Evolutionary conservation across 345 rosid genomes (phyloP).

Genomic region (Luvunga scandens): DNA sequence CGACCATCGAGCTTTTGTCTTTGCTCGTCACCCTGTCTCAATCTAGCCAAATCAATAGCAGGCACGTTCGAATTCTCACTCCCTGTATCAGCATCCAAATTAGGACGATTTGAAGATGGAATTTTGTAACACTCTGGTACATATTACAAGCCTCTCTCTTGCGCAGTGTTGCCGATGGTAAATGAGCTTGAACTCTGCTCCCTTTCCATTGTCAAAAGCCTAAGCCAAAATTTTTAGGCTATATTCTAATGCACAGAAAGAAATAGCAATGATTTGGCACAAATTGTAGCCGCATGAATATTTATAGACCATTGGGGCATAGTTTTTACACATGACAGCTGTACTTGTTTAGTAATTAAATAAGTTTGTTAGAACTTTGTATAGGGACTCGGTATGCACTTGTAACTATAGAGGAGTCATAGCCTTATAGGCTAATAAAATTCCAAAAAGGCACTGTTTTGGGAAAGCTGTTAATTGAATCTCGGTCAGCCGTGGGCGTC

Average conservation of each 20-base stretch:
- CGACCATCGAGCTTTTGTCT: constrained; percentile 34
- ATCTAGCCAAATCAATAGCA: constrained; percentile 40
- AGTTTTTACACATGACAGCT: too few species aligned
- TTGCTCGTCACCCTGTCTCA: constrained; percentile 26
- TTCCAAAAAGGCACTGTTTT: too few species aligned
- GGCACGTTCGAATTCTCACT: constrained; percentile 25
- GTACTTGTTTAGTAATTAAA: not conserved
- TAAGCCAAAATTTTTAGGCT: too few species aligned
- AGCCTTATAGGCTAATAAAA: not conserved
- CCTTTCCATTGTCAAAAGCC: too few species aligned
- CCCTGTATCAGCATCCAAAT: constrained; percentile 15
- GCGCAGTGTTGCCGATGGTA: constrained; percentile 43
- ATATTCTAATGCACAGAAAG: too few species aligned
- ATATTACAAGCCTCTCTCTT: constrained; percentile 40
- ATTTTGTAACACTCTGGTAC: constrained; percentile 38
- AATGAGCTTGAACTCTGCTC: too few species aligned
- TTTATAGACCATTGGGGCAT: not conserved
- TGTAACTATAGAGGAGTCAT: not conserved
- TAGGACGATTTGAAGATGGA: constrained; percentile 29
- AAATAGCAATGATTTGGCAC: not conserved
- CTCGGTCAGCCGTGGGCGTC: too few species aligned
- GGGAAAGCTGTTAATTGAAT: too few species aligned
- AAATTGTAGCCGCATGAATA: not conserved
- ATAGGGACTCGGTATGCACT: not conserved
- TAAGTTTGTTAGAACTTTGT: not conserved